Conservation (phyloP, 1,284 basidiomycete genomes). For the Cutaneotrichosporon cyanovorans region DNA sequence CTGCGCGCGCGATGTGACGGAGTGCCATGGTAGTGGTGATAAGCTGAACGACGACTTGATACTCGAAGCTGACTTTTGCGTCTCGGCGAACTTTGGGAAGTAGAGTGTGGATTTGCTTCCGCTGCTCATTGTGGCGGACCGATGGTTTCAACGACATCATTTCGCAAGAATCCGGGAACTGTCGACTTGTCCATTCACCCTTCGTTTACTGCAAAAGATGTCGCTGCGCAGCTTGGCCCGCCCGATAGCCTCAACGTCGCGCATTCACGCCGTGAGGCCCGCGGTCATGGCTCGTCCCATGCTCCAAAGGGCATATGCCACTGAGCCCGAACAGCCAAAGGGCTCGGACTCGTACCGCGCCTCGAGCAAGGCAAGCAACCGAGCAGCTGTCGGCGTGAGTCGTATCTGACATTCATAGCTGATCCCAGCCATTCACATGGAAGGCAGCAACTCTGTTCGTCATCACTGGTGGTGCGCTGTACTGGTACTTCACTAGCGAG, state of each 20-base stretch:
- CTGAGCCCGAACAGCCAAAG: neutral
- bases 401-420: neutral
- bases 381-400: slow-evolving; percentile 23
- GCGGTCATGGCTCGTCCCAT: too few species aligned
- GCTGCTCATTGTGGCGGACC: neutral
- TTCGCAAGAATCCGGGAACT: neutral
- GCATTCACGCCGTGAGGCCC: too few species aligned
- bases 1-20: neutral
- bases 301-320: neutral
- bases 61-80: neutral
- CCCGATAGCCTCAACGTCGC: too few species aligned
- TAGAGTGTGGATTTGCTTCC: slow-evolving; percentile 2
- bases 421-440: slow-evolving; percentile 72
- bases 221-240: too few species aligned
- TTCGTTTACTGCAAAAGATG: too few species aligned
- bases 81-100: neutral
- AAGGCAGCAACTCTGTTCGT: slow-evolving; percentile 75
- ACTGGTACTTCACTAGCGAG: slow-evolving; percentile 81
- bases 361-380: slow-evolving; percentile 13
- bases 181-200: too few species aligned
- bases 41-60: neutral
- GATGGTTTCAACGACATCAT: neutral
- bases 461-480: slow-evolving; percentile 70
- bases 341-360: slow-evolving; percentile 1
- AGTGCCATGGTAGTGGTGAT: neutral